These are phyloP conservation scores for Eragrostis nindensis DNA, from an alignment of 176 grass and related monocot species.

Conservation along the genomic window DNA sequence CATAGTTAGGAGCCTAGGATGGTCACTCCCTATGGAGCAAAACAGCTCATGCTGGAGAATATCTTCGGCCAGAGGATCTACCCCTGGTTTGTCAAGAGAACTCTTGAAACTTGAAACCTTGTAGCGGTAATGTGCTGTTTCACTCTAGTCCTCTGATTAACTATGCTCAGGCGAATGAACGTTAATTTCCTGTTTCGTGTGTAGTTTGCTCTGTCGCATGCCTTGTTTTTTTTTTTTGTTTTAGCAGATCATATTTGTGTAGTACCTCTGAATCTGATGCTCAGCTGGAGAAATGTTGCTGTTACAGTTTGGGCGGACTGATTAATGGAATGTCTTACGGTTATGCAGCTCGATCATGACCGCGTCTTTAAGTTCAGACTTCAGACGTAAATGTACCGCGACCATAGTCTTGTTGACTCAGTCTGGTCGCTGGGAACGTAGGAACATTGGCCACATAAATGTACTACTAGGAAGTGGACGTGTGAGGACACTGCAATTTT, in stretches of 20 bases:
- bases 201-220: background rate
- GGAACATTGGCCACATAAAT: background rate
- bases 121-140: conserved; percentile 3
- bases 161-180: background rate
- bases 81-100: background rate
- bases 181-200: background rate
- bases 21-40: background rate
- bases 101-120: conserved; percentile 21
- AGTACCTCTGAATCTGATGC: background rate
- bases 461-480: background rate
- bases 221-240: background rate
- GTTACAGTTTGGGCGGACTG: background rate
- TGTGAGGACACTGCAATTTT: background rate
- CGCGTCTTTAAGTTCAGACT: background rate
- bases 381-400: background rate
- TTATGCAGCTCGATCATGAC: background rate
- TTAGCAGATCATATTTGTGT: background rate
- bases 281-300: background rate
- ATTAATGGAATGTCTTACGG: background rate
- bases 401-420: background rate
- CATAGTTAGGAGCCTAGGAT: conserved; percentile 5
- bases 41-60: background rate
- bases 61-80: background rate
- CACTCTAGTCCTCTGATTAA: background rate
- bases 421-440: too few relatives aligned